A percentile compares a stretch with the other conserved stretches of the same genome.
phyloP scores from a whole-genome alignment of 805 yeast genomes.

The Ogataea corticis region DNA sequence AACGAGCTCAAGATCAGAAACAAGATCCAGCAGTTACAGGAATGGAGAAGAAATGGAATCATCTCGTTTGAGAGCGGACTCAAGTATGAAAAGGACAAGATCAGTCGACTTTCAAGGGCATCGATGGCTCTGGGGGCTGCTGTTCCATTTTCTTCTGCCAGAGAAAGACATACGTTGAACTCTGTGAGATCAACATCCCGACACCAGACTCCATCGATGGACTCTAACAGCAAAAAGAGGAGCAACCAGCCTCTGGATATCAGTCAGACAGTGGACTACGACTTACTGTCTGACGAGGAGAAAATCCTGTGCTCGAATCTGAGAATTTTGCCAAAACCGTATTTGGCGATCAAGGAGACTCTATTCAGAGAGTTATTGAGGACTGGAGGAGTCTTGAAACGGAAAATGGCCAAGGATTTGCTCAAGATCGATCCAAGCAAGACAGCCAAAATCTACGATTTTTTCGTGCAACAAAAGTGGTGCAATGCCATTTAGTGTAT shows the following conservation, averaged over 20 bases:
- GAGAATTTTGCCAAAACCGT: conserved; percentile 89
- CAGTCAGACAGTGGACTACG: conserved; percentile 77
- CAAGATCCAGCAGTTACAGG: conserved; percentile 86
- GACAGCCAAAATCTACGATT: conserved; percentile 86
- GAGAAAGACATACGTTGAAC: conserved; percentile 34
- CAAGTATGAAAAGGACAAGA: conserved; percentile 86
- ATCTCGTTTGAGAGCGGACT: conserved; percentile 79
- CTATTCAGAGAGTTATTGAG: conserved; percentile 83
- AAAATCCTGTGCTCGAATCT: conserved; percentile 80
- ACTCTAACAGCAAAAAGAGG: conserved; percentile 35
- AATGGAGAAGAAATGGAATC: conserved; percentile 89
- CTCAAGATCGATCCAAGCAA: conserved; percentile 83
- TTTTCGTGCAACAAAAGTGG: conserved; percentile 93
- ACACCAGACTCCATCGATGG: conserved; percentile 29
- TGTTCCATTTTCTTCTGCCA: conserved; percentile 39
- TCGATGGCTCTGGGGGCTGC: conserved; percentile 15
- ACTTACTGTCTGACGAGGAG: conserved; percentile 83
- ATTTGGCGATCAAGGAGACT: conserved; percentile 86
- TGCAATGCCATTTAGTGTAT: conserved; percentile 35
- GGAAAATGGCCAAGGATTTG: conserved; percentile 81
- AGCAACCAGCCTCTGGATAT: conserved; percentile 61
- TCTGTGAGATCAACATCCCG: conserved; percentile 33
- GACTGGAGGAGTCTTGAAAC: conserved; percentile 80
- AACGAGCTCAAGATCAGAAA: conserved; percentile 77
- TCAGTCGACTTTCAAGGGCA: conserved; percentile 49